Evolutionary conservation across 129 eudicot species (phyloP).

Genomic region (Apium graveolens): DNA sequence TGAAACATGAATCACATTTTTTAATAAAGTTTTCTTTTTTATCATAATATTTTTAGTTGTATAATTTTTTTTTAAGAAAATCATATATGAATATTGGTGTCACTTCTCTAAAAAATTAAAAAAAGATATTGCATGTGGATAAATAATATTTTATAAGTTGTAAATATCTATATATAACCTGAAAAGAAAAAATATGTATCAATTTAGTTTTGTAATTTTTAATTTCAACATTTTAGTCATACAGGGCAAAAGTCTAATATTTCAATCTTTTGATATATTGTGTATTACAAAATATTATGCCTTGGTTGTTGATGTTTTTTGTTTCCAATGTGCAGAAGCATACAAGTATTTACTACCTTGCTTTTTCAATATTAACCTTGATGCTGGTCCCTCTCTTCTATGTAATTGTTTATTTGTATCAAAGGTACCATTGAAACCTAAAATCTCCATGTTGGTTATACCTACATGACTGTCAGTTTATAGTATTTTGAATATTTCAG

Average conservation of each 20-base stretch:
- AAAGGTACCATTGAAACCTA: conserved; percentile 42
- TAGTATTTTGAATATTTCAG: conserved; percentile 31
- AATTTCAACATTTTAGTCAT: neutral
- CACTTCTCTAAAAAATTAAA: neutral
- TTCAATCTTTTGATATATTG: neutral
- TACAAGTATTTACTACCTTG: conserved; percentile 63
- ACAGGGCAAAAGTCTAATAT: neutral
- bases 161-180: neutral
- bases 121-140: neutral
- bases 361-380: conserved; percentile 54
- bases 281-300: neutral
- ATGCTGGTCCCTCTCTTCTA: conserved; percentile 80
- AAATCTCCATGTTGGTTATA: conserved; percentile 1
- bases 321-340: conserved; percentile 52
- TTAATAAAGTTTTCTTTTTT: no score
- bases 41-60: no score
- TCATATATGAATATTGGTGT: no score
- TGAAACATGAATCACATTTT: neutral
- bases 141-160: neutral
- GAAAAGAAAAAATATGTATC: neutral
- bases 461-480: neutral
- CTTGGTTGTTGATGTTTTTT: neutral
- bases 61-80: no score
- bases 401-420: conserved; percentile 60
- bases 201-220: neutral